Conservation (phyloP, 2,329 filamentous ascomycete species). For the Thielaviopsis populi region DNA sequence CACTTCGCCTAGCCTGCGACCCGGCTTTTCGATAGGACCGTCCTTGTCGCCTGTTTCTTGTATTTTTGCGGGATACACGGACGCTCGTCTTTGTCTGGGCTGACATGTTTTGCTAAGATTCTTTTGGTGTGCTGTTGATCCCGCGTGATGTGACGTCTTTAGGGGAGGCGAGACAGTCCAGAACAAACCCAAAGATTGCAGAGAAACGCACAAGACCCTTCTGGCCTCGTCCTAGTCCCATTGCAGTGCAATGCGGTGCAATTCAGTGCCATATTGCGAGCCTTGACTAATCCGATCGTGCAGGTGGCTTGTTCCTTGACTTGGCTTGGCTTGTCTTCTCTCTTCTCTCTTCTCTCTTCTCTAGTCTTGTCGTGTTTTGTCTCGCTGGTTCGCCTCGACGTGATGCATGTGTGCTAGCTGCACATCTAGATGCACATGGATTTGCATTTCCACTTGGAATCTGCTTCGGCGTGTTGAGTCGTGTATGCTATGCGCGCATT, state of each 20-base stretch:
- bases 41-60: too few relatives aligned
- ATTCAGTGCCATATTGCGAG: background rate
- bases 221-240: background rate
- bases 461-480: background rate
- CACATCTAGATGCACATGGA: background rate
- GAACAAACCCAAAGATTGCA: too few relatives aligned
- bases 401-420: background rate
- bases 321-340: too few relatives aligned
- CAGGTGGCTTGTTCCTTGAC: background rate
- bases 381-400: background rate
- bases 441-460: background rate
- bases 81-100: too few relatives aligned
- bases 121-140: too few relatives aligned
- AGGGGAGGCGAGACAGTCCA: too few relatives aligned
- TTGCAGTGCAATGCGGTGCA: too few relatives aligned
- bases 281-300: background rate
- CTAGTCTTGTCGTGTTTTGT: background rate
- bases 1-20: background rate
- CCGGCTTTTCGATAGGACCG: too few relatives aligned
- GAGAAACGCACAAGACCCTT: background rate
- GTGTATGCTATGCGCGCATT: too few relatives aligned
- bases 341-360: too few relatives aligned
- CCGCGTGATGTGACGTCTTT: background rate
- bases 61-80: too few relatives aligned
- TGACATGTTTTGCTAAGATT: too few relatives aligned